A percentile compares a stretch with the other conserved stretches of the same genome.
These are phyloP conservation scores for Danielozyma ontarioensis DNA, from an alignment of 805 yeast species.

Conservation along the genomic window DNA sequence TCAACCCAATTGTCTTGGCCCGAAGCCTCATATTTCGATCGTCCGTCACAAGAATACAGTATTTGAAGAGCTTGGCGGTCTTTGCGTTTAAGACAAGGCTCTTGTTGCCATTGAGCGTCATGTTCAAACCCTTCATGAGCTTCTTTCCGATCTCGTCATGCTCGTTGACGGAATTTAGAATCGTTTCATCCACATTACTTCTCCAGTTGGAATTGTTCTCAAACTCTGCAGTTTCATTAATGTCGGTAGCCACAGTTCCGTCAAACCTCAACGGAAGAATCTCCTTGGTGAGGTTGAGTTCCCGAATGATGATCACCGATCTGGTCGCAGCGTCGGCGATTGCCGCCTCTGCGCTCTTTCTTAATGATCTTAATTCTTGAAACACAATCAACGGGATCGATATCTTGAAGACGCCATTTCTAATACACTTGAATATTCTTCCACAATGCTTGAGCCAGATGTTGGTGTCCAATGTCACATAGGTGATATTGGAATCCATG, in stretches of 20 bases:
- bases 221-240: constrained; percentile 69
- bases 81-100: constrained; percentile 22
- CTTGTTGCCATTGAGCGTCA: constrained; percentile 10
- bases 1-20: constrained; percentile 52
- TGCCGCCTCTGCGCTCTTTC: constrained; percentile 67
- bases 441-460: constrained; percentile 83
- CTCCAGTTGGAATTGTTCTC: constrained; percentile 72
- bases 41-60: constrained; percentile 65
- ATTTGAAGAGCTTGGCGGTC: constrained; percentile 43
- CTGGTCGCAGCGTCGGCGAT: constrained; percentile 78
- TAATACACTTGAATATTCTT: constrained; percentile 61
- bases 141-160: constrained; percentile 37
- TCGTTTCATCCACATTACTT: constrained; percentile 65
- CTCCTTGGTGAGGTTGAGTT: constrained; percentile 51
- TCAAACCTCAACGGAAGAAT: constrained; percentile 61
- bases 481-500: constrained; percentile 54
- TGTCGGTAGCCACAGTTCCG: constrained; percentile 61
- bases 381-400: constrained; percentile 72
- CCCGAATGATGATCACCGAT: constrained; percentile 70
- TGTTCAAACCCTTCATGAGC: constrained; percentile 36
- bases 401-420: constrained; percentile 52
- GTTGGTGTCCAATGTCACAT: constrained; percentile 68
- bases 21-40: constrained; percentile 68
- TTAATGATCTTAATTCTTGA: constrained; percentile 67
- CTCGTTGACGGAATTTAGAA: constrained; percentile 45